Conservation (phyloP, 441 rosid genomes). For the Arabidopsis lyrata region DNA sequence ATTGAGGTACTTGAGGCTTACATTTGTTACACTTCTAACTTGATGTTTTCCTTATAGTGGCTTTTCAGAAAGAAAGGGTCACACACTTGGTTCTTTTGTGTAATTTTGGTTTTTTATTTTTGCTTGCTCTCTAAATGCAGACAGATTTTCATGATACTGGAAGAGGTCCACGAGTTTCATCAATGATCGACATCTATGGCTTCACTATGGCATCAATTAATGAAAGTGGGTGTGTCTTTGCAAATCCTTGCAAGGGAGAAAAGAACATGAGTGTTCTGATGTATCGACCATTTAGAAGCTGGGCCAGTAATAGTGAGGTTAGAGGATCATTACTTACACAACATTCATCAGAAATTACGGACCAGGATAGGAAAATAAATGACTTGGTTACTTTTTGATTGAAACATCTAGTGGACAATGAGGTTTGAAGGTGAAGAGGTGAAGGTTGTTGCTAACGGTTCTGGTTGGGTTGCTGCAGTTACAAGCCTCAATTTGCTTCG, state of each 20-base stretch:
- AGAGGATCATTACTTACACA: constrained; percentile 28
- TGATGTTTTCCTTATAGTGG: constrained; percentile 10
- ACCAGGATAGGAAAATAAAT: background rate
- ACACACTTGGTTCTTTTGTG: constrained; percentile 1
- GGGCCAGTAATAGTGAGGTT: constrained; percentile 97
- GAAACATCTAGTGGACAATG: constrained; percentile 86
- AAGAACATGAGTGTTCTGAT: constrained; percentile 93
- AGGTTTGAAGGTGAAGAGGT: constrained; percentile 98
- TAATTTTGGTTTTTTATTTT: constrained; percentile 14
- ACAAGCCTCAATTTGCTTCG: constrained; percentile 91
- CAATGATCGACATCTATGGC: constrained; percentile 96
- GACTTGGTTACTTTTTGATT: constrained; percentile 30
- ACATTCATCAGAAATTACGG: constrained; percentile 1
- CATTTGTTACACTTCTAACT: background rate
- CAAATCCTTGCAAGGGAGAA: constrained; percentile 91
- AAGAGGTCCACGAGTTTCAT: constrained; percentile 88
- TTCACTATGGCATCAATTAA: constrained; percentile 92
- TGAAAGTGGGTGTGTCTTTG: constrained; percentile 91
- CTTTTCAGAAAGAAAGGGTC: constrained; percentile 2
- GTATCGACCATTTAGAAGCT: constrained; percentile 90
- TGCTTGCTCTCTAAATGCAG: constrained; percentile 51
- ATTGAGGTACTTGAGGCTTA: constrained; percentile 69
- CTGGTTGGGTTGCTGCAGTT: constrained; percentile 87
- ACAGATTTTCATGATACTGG: constrained; percentile 97
- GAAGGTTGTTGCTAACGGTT: constrained; percentile 79